These are phyloP conservation scores for Camellia japonica DNA, from an alignment of 148 eudicot genomes.

Conservation along the genomic window DNA sequence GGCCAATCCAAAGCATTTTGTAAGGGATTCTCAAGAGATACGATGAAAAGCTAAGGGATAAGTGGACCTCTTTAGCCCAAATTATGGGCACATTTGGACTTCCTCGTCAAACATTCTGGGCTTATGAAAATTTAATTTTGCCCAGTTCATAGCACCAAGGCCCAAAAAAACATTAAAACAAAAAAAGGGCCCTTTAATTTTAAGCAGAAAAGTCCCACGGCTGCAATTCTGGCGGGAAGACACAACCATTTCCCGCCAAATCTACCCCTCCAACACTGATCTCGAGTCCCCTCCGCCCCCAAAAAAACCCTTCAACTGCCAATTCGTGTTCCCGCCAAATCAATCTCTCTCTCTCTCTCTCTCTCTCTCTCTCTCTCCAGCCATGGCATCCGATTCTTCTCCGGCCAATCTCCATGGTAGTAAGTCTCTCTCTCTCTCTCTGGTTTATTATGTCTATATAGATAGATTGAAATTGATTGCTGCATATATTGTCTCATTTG, in stretches of 20 bases:
- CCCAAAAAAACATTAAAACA: no score
- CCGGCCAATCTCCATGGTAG: conserved; percentile 43
- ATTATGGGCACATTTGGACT: no score
- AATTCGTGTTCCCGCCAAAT: neutral
- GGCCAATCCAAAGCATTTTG: no score
- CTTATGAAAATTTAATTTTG: no score
- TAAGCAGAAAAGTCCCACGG: no score
- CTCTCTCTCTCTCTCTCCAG: conserved; percentile 20
- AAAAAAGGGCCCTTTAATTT: no score
- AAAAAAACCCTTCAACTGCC: neutral
- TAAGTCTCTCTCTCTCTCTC: conserved; percentile 19
- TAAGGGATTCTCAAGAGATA: no score
- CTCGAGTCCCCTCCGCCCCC: neutral
- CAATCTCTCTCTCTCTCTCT: neutral
- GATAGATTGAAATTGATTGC: neutral
- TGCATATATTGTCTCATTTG: neutral
- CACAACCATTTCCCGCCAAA: conserved; percentile 16
- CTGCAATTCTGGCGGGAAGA: conserved; percentile 9
- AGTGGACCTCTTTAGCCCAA: no score
- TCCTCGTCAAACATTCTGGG: no score
- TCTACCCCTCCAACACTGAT: neutral
- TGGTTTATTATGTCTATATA: neutral
- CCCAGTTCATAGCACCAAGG: no score
- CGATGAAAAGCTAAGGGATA: no score
- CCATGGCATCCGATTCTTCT: conserved; percentile 78